Conservation (phyloP, 2,329 filamentous ascomycete species). For the Botryotinia narcissicola region DNA sequence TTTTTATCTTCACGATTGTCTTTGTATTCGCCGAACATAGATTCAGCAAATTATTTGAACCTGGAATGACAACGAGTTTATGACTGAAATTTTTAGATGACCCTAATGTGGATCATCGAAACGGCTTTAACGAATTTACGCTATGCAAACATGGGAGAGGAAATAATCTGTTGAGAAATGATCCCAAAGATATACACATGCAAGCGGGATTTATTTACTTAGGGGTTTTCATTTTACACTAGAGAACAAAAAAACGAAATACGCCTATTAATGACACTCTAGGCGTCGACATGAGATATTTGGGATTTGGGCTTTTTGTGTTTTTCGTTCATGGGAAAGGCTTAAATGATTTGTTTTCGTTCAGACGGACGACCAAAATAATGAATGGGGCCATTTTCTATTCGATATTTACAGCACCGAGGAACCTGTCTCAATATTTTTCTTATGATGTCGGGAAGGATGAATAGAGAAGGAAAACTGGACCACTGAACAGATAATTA, state of each 20-base stretch:
- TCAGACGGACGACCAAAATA: conserved; percentile 18
- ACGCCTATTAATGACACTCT: conserved; percentile 37
- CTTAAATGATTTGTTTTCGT: conserved; percentile 21
- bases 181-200: conserved; percentile 38
- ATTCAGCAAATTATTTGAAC: conserved; percentile 40
- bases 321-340: conserved; percentile 20
- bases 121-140: conserved; percentile 30
- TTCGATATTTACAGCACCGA: conserved; percentile 11
- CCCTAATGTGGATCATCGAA: conserved; percentile 23
- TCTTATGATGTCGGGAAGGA: conserved; percentile 18
- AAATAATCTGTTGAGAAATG: conserved; percentile 29
- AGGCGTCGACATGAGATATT: conserved; percentile 28
- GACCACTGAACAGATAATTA: conserved; percentile 7
- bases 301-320: conserved; percentile 6
- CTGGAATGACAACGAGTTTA: conserved; percentile 44
- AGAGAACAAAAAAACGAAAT: conserved; percentile 23
- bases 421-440: conserved; percentile 7
- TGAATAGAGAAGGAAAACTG: conserved; percentile 17
- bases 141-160: conserved; percentile 28
- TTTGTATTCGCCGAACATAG: conserved; percentile 43
- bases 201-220: conserved; percentile 22
- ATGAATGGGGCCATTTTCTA: conserved; percentile 11
- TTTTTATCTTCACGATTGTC: conserved; percentile 36
- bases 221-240: conserved; percentile 19
- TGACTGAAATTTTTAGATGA: conserved; percentile 39